These are phyloP conservation scores for Mollisiaceae sp. DNA, from an alignment of 2,329 filamentous ascomycete genomes.

Conservation along the genomic window DNA sequence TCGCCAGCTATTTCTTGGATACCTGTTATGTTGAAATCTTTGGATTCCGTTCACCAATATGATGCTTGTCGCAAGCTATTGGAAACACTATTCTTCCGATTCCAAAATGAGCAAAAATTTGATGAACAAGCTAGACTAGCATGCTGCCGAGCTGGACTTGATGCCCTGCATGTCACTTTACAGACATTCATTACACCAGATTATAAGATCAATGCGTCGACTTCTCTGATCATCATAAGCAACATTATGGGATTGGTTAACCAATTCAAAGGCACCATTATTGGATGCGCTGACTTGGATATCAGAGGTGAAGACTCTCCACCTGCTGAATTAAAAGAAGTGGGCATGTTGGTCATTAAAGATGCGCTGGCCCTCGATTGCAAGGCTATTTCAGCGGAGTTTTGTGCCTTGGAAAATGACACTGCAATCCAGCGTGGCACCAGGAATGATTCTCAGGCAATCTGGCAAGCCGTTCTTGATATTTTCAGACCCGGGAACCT, in stretches of 20 bases:
- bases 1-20: slow-evolving; percentile 77
- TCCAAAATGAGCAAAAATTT: slow-evolving; percentile 57
- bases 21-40: slow-evolving; percentile 74
- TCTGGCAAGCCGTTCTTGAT: slow-evolving; percentile 79
- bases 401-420: slow-evolving; percentile 65
- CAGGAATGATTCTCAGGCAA: slow-evolving; percentile 71
- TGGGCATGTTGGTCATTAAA: slow-evolving; percentile 68
- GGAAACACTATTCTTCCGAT: slow-evolving; percentile 72
- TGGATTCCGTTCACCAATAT: slow-evolving; percentile 75
- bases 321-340: slow-evolving; percentile 55
- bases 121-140: slow-evolving; percentile 62
- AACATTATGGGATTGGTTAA: slow-evolving; percentile 69
- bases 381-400: slow-evolving; percentile 71
- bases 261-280: slow-evolving; percentile 65
- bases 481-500: slow-evolving; percentile 69
- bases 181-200: slow-evolving; percentile 59
- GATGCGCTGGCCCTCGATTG: slow-evolving; percentile 73
- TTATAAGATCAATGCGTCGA: slow-evolving; percentile 54
- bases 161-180: slow-evolving; percentile 61
- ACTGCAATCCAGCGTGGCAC: slow-evolving; percentile 69
- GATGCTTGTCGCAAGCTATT: slow-evolving; percentile 82
- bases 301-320: slow-evolving; percentile 38
- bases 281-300: slow-evolving; percentile 55
- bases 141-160: slow-evolving; percentile 69
- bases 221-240: slow-evolving; percentile 66